Conservation (phyloP, 148 eudicot genomes). For the Suaeda aralocaspica region DNA sequence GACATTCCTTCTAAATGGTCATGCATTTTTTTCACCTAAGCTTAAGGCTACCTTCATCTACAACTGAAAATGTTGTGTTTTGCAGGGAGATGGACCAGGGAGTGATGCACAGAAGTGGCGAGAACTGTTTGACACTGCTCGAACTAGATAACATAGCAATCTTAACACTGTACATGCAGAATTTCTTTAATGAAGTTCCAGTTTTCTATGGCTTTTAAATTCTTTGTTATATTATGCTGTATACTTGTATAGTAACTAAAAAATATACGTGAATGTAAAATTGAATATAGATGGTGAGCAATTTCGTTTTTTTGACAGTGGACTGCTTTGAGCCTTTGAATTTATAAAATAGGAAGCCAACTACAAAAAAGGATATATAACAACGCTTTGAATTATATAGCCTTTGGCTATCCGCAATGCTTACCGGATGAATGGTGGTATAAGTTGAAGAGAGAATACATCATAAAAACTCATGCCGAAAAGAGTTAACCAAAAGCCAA, state of each 20-base stretch:
- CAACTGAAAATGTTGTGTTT: slow-evolving; percentile 8
- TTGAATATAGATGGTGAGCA: not conserved
- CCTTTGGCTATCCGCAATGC: no score
- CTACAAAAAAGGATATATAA: no score
- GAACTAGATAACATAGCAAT: slow-evolving; percentile 11
- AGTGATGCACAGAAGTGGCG: slow-evolving; percentile 70
- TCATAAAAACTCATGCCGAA: no score
- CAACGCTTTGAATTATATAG: no score
- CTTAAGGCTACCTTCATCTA: not conserved
- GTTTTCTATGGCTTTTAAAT: not conserved
- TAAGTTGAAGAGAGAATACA: no score
- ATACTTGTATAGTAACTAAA: slow-evolving; percentile 4
- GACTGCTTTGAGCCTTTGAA: not conserved
- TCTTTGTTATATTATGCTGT: not conserved
- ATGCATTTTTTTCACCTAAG: not conserved
- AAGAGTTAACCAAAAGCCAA: no score
- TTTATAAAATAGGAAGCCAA: not conserved
- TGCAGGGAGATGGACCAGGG: slow-evolving; percentile 97
- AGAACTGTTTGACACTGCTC: slow-evolving; percentile 67
- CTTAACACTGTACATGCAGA: not conserved
- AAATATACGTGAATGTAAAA: not conserved
- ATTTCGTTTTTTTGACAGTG: not conserved
- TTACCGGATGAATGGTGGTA: no score
- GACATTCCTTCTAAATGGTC: not conserved
- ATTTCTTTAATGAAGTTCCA: not conserved